Conservation (phyloP, 805 yeast genomes). For the Phaffomyces opuntiae region DNA sequence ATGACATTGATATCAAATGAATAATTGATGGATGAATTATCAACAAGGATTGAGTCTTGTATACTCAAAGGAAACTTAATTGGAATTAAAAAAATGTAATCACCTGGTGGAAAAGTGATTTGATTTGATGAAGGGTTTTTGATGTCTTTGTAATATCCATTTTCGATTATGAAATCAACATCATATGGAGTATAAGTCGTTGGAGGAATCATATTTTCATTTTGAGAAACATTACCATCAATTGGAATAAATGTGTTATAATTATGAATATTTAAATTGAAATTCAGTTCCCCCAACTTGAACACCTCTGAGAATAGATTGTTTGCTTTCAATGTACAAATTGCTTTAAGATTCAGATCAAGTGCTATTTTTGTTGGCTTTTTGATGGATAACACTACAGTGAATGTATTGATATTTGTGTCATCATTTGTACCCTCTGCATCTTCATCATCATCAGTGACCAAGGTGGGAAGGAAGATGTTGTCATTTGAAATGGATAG, state of each 20-base stretch:
- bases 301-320: not conserved
- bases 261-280: conserved; percentile 3
- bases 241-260: conserved; percentile 5
- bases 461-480: conserved; percentile 5
- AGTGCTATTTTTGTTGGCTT: conserved; percentile 6
- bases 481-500: conserved; percentile 3
- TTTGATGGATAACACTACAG: conserved; percentile 3
- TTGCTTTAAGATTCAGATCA: conserved; percentile 4
- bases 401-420: conserved; percentile 3
- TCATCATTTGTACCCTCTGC: not conserved
- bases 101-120: conserved; percentile 45
- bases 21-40: conserved; percentile 37
- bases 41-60: conserved; percentile 53
- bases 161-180: not conserved
- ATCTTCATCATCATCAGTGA: conserved; percentile 7
- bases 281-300: conserved; percentile 4
- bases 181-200: not conserved
- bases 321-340: conserved; percentile 1
- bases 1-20: conserved; percentile 18
- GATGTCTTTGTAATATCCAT: conserved; percentile 2
- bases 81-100: conserved; percentile 63
- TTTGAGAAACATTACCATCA: not conserved
- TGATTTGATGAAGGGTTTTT: not conserved
- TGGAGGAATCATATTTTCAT: conserved; percentile 1
- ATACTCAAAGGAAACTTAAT: conserved; percentile 51